phyloP scores from a whole-genome alignment of 2,329 filamentous ascomycete genomes.

The Diaporthe vaccinii region DNA sequence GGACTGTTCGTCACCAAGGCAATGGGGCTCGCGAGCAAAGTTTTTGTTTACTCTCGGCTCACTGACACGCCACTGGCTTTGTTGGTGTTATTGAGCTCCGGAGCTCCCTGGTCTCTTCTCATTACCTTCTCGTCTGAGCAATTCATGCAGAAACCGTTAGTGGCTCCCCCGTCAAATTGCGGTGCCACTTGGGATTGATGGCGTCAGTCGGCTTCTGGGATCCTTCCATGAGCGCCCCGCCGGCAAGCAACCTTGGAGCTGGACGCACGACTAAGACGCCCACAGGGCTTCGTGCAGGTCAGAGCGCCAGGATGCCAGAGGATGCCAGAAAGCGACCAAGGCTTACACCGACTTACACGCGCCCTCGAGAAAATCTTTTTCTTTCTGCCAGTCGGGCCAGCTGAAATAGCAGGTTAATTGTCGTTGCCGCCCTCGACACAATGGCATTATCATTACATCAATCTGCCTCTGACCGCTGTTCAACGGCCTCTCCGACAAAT shows the following conservation, averaged over 20 bases:
- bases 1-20: constrained; percentile 22
- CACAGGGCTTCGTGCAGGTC: constrained; percentile 19
- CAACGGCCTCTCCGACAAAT: neutral
- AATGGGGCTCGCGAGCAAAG: constrained; percentile 5
- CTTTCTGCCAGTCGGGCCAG: neutral
- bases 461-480: constrained; percentile 17
- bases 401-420: constrained; percentile 5
- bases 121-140: constrained; percentile 38
- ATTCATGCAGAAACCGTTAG: constrained; percentile 43
- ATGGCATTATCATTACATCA: constrained; percentile 34
- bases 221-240: constrained; percentile 31
- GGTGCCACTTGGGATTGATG: constrained; percentile 42
- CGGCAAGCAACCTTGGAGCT: constrained; percentile 23
- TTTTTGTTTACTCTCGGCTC: constrained; percentile 21
- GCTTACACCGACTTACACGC: constrained; percentile 38
- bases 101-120: constrained; percentile 28
- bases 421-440: constrained; percentile 4
- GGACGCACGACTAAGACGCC: constrained; percentile 26
- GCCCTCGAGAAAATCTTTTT: constrained; percentile 10
- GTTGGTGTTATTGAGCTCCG: constrained; percentile 33
- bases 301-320: constrained; percentile 21
- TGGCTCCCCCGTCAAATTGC: constrained; percentile 44
- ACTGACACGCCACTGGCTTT: constrained; percentile 18
- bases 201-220: constrained; percentile 39
- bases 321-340: constrained; percentile 29